Evolutionary conservation across 2,329 filamentous ascomycete species (phyloP), one percentile per base, ranked within the genome.

Genomic region (Fusarium setosum): DNA sequence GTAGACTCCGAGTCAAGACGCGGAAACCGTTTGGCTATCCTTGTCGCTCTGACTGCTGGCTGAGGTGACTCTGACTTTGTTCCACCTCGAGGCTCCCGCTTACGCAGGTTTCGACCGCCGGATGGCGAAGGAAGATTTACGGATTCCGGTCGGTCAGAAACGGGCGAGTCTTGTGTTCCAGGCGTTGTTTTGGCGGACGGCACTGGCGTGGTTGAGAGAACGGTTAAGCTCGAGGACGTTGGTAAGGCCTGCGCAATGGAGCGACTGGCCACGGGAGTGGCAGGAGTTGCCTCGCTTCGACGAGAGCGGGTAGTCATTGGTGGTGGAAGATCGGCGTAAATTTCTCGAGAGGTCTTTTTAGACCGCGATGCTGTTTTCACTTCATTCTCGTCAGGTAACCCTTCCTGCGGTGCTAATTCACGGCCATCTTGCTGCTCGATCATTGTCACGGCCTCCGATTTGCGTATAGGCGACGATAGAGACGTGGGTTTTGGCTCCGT

Each of bases 1-100:
- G 82, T 80, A 12, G 84, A 86, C 13, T 79, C 74, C 0, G 80
- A 82, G 24, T 76, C 77, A n/a, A 74, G 59, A 15, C 75, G 75
- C 6, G 68, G 44, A 12, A 69, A 68, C 9, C 70, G 70, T 51
- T 68, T 70, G 6, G 69, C 63, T 38, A 65, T 58, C 31, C 63
- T 73, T 35, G 45, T 58, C 4, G 59, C 55, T 35, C 69, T 72
- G 13, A 54, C 68, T 13, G 61, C 40, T 12, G 65, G 61, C 24
- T 74, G 74, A 37, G 74, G 74, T 17, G 75, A 75, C 17, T 65
- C 71, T 5, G 73, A 72, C 13, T 65, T 73, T 3, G 61, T 50
- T n/a, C 53, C 60, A 10, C 51, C 55, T 49, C 52, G 64, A 12
- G 50, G 17, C 6, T 62, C 62, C 38, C 63, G 66, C 40, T 66